Evolutionary conservation across 768 basidiomycete species (phyloP).

Genomic region (Guyanaporus albipodus): DNA sequence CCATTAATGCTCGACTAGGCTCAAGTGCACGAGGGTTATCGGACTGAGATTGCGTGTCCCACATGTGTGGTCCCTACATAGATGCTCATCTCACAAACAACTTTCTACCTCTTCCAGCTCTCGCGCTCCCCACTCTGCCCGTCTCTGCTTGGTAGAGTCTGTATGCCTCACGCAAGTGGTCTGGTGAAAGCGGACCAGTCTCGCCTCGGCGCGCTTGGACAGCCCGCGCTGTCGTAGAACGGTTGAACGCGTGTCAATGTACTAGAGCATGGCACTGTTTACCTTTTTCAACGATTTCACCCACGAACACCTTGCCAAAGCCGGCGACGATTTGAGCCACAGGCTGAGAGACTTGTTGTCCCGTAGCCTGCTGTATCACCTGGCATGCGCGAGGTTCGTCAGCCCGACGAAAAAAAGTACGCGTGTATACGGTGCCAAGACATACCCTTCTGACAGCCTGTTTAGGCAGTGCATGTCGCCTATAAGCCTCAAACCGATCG

Average conservation of each 20-base stretch:
- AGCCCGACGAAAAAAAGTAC: not conserved
- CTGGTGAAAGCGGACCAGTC: slow-evolving; percentile 77
- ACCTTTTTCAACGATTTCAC: slow-evolving; percentile 91
- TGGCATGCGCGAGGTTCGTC: slow-evolving; percentile 24
- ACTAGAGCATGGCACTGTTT: not conserved
- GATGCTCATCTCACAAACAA: slow-evolving; percentile 63
- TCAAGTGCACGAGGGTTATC: too few species aligned
- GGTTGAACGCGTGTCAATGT: not conserved
- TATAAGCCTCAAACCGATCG: slow-evolving; percentile 85
- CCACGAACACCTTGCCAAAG: slow-evolving; percentile 88
- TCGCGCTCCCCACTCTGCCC: slow-evolving; percentile 74
- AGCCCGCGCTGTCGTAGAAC: slow-evolving; percentile 52
- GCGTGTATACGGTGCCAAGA: not conserved
- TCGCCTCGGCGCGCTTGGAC: slow-evolving; percentile 73
- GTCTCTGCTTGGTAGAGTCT: slow-evolving; percentile 77
- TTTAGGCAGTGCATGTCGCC: slow-evolving; percentile 79
- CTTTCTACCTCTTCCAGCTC: slow-evolving; percentile 64
- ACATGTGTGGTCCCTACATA: too few species aligned
- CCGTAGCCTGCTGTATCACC: slow-evolving; percentile 80
- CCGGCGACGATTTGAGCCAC: slow-evolving; percentile 89
- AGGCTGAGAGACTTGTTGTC: slow-evolving; percentile 80
- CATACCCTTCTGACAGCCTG: slow-evolving; percentile 75
- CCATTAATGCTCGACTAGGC: slow-evolving; percentile 34
- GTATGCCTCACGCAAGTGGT: slow-evolving; percentile 89
- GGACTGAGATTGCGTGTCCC: too few species aligned